Evolutionary conservation across 805 yeast species (phyloP).

Genomic region (Pichia phayaonensis): DNA sequence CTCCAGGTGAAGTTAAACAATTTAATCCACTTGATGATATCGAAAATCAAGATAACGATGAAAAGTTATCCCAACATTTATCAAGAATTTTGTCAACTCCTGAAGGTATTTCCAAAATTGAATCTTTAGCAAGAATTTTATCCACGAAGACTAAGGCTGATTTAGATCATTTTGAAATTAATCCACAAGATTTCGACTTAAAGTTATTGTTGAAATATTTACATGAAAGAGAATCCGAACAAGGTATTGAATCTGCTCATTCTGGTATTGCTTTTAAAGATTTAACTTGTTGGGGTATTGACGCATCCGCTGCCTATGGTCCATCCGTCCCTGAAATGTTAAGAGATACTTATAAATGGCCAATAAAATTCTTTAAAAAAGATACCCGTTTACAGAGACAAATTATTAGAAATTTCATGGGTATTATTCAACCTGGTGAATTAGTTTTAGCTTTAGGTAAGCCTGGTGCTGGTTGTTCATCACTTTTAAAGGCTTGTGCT

Average conservation of each 20-base stretch:
- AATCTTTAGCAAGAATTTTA: conserved; percentile 41
- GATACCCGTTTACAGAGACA: conserved; percentile 27
- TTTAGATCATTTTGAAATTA: conserved; percentile 37
- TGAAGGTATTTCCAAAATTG: conserved; percentile 30
- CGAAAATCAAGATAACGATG: conserved; percentile 21
- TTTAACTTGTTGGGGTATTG: conserved; percentile 40
- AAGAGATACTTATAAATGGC: conserved; percentile 27
- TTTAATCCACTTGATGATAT: conserved; percentile 20
- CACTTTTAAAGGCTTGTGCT: conserved; percentile 57
- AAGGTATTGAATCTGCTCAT: conserved; percentile 40
- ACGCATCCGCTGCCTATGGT: conserved; percentile 46
- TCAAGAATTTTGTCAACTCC: conserved; percentile 22
- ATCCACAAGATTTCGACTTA: conserved; percentile 40
- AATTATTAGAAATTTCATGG: conserved; percentile 35
- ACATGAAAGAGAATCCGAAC: conserved; percentile 31
- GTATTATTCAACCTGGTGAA: conserved; percentile 50
- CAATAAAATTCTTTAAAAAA: conserved; percentile 27
- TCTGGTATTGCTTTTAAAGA: conserved; percentile 44
- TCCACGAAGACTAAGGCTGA: conserved; percentile 42
- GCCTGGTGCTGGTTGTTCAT: conserved; percentile 79
- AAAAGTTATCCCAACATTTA: conserved; percentile 21
- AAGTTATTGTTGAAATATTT: conserved; percentile 35
- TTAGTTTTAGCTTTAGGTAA: conserved; percentile 63
- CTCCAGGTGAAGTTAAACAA: conserved; percentile 20
- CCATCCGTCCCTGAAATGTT: conserved; percentile 39